These are phyloP conservation scores for Podila clonocystis DNA, from an alignment of 192 early-diverging fungal species.

Conservation along the genomic window DNA sequence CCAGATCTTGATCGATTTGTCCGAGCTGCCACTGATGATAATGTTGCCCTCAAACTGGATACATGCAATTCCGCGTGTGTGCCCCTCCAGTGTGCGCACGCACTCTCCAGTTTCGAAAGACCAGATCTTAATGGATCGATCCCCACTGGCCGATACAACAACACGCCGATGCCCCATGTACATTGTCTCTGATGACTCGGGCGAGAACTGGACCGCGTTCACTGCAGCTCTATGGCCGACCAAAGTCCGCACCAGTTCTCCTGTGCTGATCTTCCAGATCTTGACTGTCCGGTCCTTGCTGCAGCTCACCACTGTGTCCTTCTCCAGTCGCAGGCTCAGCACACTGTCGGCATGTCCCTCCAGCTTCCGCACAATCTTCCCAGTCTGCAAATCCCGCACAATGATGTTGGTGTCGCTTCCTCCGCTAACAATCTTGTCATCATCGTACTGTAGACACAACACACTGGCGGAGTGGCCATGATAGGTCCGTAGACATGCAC, in stretches of 20 bases:
- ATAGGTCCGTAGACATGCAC: slow-evolving; percentile 67
- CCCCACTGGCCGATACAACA: slow-evolving; percentile 76
- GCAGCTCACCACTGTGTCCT: slow-evolving; percentile 78
- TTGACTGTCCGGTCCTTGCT: slow-evolving; percentile 86
- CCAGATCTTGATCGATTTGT: slow-evolving; percentile 80
- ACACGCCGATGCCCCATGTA: slow-evolving; percentile 19
- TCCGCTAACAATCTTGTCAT: slow-evolving; percentile 70
- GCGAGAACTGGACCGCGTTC: slow-evolving; percentile 77
- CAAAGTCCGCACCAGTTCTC: slow-evolving; percentile 64
- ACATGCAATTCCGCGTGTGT: slow-evolving; percentile 87
- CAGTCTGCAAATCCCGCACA: slow-evolving; percentile 77
- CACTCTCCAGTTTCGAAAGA: slow-evolving; percentile 71
- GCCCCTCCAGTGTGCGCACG: slow-evolving; percentile 73
- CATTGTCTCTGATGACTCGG: slow-evolving; percentile 28
- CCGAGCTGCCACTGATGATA: slow-evolving; percentile 88
- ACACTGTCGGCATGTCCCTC: slow-evolving; percentile 71
- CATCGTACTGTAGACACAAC: slow-evolving; percentile 87
- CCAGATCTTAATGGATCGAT: slow-evolving; percentile 87
- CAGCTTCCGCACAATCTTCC: slow-evolving; percentile 54
- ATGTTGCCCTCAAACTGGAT: slow-evolving; percentile 87
- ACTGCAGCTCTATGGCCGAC: slow-evolving; percentile 80
- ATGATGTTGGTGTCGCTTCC: slow-evolving; percentile 74
- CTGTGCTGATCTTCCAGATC: slow-evolving; percentile 81
- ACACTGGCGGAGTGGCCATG: slow-evolving; percentile 81
- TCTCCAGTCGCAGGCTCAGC: slow-evolving; percentile 82